Conservation (phyloP, 257 asterid species). For the Nicotiana undulata region DNA sequence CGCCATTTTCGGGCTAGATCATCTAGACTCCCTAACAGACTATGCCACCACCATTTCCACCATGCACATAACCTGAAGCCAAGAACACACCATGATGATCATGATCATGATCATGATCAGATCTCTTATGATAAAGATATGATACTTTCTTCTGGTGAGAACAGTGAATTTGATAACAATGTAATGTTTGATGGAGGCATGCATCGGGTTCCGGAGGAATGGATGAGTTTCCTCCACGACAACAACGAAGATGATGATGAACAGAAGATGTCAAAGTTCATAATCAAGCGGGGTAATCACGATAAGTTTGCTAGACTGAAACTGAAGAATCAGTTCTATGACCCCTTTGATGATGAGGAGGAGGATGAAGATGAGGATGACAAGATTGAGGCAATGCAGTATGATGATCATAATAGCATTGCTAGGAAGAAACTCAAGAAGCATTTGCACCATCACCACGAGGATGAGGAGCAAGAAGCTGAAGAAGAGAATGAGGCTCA, state of each 20-base stretch:
- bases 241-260: conserved; percentile 18
- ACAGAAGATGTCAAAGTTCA: conserved; percentile 10
- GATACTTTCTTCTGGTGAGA: conserved; percentile 31
- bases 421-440: conserved; percentile 22
- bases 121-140: conserved; percentile 39
- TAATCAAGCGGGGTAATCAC: conserved; percentile 6
- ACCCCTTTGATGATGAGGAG: conserved; percentile 3
- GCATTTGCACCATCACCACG: conserved; percentile 9
- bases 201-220: conserved; percentile 18
- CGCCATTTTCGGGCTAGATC: conserved; percentile 30
- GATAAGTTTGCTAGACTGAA: conserved; percentile 12
- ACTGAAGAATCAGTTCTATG: conserved; percentile 17
- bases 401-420: conserved; percentile 8
- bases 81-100: conserved; percentile 8
- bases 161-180: conserved; percentile 26
- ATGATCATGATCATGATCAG: neutral
- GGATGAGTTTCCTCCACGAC: conserved; percentile 27
- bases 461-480: conserved; percentile 10
- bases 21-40: conserved; percentile 9
- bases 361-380: conserved; percentile 1
- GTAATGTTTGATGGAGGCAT: conserved; percentile 10
- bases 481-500: neutral
- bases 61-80: conserved; percentile 20
- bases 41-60: conserved; percentile 29
- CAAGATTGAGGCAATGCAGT: neutral